Percentiles rank a stretch among this genome's conserved stretches.
phyloP scores from a whole-genome alignment of 495 filamentous ascomycete genomes.

The Annulohypoxylon moriforme region DNA sequence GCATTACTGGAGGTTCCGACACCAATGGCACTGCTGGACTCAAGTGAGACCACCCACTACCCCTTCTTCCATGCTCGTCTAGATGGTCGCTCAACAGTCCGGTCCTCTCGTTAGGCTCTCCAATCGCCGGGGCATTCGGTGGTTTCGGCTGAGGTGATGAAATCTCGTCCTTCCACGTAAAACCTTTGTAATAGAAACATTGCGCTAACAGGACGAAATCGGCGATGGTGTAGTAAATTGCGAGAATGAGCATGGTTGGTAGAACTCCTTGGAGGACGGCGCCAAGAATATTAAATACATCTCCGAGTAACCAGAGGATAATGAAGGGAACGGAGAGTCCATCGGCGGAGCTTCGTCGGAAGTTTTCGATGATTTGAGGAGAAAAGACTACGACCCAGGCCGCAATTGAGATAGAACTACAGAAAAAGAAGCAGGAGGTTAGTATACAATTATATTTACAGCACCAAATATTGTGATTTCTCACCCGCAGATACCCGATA shows the following conservation, averaged over 20 bases:
- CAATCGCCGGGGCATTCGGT: conserved; percentile 11
- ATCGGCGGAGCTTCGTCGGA: conserved; percentile 85
- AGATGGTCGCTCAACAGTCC: conserved; percentile 48
- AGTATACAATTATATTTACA: neutral
- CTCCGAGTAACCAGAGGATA: conserved; percentile 88
- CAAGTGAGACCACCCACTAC: conserved; percentile 70
- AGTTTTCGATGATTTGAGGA: conserved; percentile 96
- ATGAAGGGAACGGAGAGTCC: conserved; percentile 91
- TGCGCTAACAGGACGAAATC: conserved; percentile 88
- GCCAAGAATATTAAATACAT: conserved; percentile 97
- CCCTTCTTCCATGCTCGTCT: conserved; percentile 56
- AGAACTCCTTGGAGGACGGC: conserved; percentile 92
- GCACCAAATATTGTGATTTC: conserved; percentile 24
- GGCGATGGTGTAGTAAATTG: conserved; percentile 94
- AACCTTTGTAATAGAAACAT: conserved; percentile 93
- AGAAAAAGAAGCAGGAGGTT: neutral
- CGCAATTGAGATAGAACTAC: conserved; percentile 90
- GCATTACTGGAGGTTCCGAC: conserved; percentile 49
- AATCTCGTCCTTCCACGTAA: conserved; percentile 72
- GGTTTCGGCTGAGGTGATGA: conserved; percentile 43
- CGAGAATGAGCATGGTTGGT: conserved; percentile 95
- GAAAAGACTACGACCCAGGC: conserved; percentile 99
- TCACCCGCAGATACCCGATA: conserved; percentile 90
- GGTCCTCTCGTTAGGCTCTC: conserved; percentile 56
- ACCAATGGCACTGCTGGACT: conserved; percentile 82